Base-by-base conservation (phyloP, 192 early-diverging fungal genomes). In the Dissophora globulifera region DNA sequence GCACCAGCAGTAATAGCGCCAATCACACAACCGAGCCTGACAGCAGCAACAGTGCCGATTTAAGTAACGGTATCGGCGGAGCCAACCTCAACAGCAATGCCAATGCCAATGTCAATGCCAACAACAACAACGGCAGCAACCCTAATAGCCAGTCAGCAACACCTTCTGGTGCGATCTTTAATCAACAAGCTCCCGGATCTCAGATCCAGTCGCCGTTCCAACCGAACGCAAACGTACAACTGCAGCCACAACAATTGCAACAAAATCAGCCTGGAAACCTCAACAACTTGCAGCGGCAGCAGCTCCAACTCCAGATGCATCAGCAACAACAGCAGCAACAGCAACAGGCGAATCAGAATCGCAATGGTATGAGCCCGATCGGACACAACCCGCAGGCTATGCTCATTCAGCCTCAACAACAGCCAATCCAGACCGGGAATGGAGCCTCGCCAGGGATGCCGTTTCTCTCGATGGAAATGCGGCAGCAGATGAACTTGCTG, bases 401-500 rank as follows among this genome's bases (percentile, higher is more conserved):
- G 53, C 42, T 62, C 41, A 52, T 60, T 40, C 67, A 69, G 47
- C 33, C 46, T 11, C 67, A 69, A 31, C 51, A 62, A 15, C 58
- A 62, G 32, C 52, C 46, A 5, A 32, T 19, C 17, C 66, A 58
- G 23, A 13, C 27, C 6, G 47, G 27, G 32, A 59, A 51, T 45
- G 56, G 66, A 12, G 30, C 26, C 4, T 10, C 46, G 16, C 70
- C 70, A 5, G 46, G 47, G 0, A 67, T 67, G 52, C 58, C 56
- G 1, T 66, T 61, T 32, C 16, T 76, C 20, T 43, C 72, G 2
- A 33, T 58, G 29, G 57, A 76, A 20, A 67, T 76, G 72, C 62
- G 63, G 1, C 63, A 67, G 43, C 72, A 76, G 52, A 66, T 76
- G 62, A 58, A 33, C 22, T 33, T 75, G n/a, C 19, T 62, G n/a